Evolutionary conservation across 495 filamentous ascomycete genomes (phyloP).

Genomic region (Penicillium maclennaniae): DNA sequence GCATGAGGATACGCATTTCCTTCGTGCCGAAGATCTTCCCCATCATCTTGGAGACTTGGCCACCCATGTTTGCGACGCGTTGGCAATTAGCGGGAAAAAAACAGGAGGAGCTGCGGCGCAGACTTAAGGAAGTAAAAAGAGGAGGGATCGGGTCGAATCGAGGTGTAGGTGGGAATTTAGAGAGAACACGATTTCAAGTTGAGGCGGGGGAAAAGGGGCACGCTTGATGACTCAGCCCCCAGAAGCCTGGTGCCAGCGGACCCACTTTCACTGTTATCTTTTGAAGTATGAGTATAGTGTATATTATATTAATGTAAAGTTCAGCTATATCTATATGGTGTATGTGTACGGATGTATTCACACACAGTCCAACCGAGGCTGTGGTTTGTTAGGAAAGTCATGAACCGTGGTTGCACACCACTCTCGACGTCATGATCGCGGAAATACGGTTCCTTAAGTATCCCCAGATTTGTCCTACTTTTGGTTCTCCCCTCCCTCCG

Average conservation of each 20-base stretch:
- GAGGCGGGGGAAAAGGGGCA: slow-evolving; percentile 44
- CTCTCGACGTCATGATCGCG: slow-evolving; percentile 12
- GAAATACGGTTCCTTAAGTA: neutral
- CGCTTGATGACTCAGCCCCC: slow-evolving; percentile 19
- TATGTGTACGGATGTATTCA: too few species aligned
- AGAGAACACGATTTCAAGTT: slow-evolving; percentile 13
- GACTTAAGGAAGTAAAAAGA: neutral
- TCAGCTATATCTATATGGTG: too few species aligned
- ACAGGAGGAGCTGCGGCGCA: neutral
- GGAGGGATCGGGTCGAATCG: neutral
- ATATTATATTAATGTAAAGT: neutral
- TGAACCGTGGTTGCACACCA: slow-evolving; percentile 7
- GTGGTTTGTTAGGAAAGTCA: neutral
- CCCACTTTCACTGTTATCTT: slow-evolving; percentile 6
- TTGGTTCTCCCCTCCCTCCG: neutral
- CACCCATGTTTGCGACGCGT: slow-evolving; percentile 60
- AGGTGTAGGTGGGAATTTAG: slow-evolving; percentile 7
- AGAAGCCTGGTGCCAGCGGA: slow-evolving; percentile 10
- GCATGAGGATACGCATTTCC: slow-evolving; percentile 97
- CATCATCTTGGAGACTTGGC: slow-evolving; percentile 81
- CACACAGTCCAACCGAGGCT: too few species aligned
- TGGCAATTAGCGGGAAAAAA: slow-evolving; percentile 15
- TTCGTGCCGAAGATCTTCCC: slow-evolving; percentile 97
- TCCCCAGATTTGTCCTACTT: neutral
- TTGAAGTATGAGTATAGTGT: neutral